A percentile compares a stretch with the other conserved stretches of the same genome.
phyloP scores from a whole-genome alignment of 1,139 yeast species.

The Lodderomyces theae region DNA sequence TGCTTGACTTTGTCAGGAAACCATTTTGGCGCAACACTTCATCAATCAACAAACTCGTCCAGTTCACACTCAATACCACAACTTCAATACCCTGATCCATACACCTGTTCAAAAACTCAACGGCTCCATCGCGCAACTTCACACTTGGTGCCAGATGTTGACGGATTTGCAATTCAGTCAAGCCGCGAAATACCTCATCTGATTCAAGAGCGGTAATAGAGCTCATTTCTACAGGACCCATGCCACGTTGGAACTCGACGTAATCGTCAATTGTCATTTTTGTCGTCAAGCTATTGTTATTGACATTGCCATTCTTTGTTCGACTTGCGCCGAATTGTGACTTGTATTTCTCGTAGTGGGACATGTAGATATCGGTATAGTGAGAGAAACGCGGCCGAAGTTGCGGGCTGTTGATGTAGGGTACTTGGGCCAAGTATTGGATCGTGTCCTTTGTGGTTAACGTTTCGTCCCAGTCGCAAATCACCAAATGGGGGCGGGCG shows the following conservation, averaged over 20 bases:
- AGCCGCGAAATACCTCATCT: constrained; percentile 43
- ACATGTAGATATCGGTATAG: constrained; percentile 45
- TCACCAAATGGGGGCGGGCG: constrained; percentile 21
- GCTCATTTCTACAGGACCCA: constrained; percentile 46
- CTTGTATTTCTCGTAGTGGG: constrained; percentile 29
- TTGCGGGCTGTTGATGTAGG: constrained; percentile 39
- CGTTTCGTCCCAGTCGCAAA: constrained; percentile 74
- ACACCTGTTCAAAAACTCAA: constrained; percentile 31
- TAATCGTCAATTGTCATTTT: constrained; percentile 28
- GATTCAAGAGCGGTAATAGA: constrained; percentile 48
- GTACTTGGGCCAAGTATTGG: constrained; percentile 47
- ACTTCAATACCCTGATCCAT: constrained; percentile 30
- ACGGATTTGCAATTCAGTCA: constrained; percentile 30
- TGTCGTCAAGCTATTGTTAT: no score
- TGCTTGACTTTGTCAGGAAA: constrained; percentile 11
- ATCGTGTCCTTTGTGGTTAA: constrained; percentile 60
- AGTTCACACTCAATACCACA: constrained; percentile 58
- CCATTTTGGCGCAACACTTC: constrained; percentile 31
- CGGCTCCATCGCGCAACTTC: constrained; percentile 42
- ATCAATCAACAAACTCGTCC: constrained; percentile 55
- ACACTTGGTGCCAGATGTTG: constrained; percentile 40
- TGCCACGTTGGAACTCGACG: constrained; percentile 41
- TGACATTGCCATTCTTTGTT: no score
- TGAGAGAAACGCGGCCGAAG: constrained; percentile 41
- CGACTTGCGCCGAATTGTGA: constrained; percentile 24